Percentiles rank a stretch among this genome's conserved stretches.
phyloP scores from a whole-genome alignment of 805 yeast genomes.

The Lachancea sp. region DNA sequence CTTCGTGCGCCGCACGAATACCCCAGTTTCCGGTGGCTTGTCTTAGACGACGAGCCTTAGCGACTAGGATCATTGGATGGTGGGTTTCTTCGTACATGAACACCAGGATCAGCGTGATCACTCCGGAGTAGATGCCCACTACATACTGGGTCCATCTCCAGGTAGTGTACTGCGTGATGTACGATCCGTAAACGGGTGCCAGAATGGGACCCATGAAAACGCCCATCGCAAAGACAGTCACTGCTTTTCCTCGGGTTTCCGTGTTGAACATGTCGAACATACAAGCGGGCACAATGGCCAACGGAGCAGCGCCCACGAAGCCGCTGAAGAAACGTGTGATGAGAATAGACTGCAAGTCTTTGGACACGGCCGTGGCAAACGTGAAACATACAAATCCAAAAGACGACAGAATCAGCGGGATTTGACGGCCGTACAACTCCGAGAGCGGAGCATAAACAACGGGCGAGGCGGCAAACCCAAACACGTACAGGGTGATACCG shows the following conservation, averaged over 20 bases:
- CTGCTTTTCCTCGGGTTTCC: conserved; percentile 64
- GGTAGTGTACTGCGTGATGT: conserved; percentile 57
- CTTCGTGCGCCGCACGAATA: conserved; percentile 71
- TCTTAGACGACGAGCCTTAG: conserved; percentile 58
- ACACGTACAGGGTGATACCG: conserved; percentile 74
- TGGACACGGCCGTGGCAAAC: conserved; percentile 72
- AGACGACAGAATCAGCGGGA: conserved; percentile 50
- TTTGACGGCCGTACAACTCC: conserved; percentile 68
- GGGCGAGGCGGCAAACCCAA: conserved; percentile 93
- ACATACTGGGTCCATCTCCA: conserved; percentile 84
- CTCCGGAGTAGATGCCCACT: conserved; percentile 52
- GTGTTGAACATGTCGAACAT: conserved; percentile 76
- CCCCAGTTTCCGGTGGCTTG: conserved; percentile 76
- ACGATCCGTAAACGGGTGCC: conserved; percentile 11
- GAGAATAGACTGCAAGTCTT: conserved; percentile 70
- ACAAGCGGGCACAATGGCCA: conserved; percentile 81
- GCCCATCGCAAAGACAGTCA: conserved; percentile 61
- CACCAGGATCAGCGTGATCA: conserved; percentile 34
- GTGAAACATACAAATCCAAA: conserved; percentile 54
- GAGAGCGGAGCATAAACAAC: conserved; percentile 83
- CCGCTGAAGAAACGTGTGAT: conserved; percentile 78
- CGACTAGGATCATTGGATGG: conserved; percentile 56
- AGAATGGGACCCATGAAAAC: conserved; percentile 40
- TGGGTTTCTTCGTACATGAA: conserved; percentile 57
- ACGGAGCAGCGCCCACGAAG: conserved; percentile 74